Evolutionary conservation across 352 stramenopile genomes (phyloP), one percentile per base, ranked within the genome.

Genomic region (Thalassiosira allenii): DNA sequence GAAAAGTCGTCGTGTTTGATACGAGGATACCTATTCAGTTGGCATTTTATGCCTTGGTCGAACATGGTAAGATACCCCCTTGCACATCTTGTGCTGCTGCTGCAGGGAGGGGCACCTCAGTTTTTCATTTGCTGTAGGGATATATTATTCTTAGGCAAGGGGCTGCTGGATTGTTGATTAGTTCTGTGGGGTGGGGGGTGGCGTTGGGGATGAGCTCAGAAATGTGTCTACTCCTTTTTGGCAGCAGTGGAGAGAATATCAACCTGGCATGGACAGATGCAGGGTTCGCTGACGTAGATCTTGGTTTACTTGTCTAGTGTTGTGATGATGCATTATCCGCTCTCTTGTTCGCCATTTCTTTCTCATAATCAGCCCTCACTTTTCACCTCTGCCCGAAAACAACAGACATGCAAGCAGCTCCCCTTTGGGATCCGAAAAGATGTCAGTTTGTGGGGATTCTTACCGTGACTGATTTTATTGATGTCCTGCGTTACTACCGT

Each of bases 21-120:
- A 96, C 97, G 52, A 98, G 97, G 82, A 99, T 99, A 88, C 97
- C 97, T 20, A 98, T 99, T 77, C 98, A 99, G 77, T 88, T 99
- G 40, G 97, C 97, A 32, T 99, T 99, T 92, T 99, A 99, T 87
- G 97, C 97, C 12, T 91, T 99, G 33, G 96, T 99, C n/a, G 97
- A 99, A 86, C 97, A 99, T 91, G 97, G 96, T 98, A 82, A 80
- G 92, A 51, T 34, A 69, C n/a, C n/a, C n/a, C n/a, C n/a, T n/a
- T n/a, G n/a, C n/a, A n/a, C n/a, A n/a, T n/a, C n/a, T n/a, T n/a
- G n/a, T n/a, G n/a, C n/a, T n/a, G n/a, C n/a, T n/a, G n/a, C n/a
- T n/a, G n/a, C n/a, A n/a, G n/a, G n/a, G n/a, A n/a, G n/a, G n/a
- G n/a, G n/a, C n/a, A n/a, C n/a, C n/a, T n/a, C n/a, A n/a, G n/a